phyloP scores from a whole-genome alignment of 495 filamentous ascomycete genomes.

The Letharia columbiana region DNA sequence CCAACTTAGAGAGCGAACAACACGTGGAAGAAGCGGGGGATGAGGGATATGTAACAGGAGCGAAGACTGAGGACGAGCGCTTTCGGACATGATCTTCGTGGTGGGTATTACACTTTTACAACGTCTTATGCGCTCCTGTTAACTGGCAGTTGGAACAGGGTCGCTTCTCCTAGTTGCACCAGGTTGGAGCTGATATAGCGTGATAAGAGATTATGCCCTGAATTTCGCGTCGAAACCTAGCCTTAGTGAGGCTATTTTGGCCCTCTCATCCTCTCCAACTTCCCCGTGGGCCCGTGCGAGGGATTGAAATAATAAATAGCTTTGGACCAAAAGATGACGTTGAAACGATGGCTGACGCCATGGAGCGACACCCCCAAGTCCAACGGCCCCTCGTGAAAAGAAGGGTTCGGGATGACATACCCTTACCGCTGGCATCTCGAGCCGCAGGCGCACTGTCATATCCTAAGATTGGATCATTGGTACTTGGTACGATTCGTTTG shows the following conservation, averaged over 20 bases:
- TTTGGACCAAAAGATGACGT: neutral
- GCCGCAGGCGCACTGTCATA: neutral
- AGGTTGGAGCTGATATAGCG: constrained; percentile 1
- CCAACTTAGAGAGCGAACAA: neutral
- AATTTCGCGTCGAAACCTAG: neutral
- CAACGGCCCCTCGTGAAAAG: neutral
- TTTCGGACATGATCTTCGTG: neutral
- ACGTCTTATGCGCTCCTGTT: neutral
- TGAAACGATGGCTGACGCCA: constrained; percentile 14
- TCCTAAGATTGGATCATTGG: neutral
- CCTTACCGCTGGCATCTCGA: neutral
- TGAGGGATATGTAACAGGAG: neutral
- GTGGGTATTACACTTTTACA: neutral
- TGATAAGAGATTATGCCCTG: neutral
- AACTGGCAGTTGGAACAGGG: neutral
- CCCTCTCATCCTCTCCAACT: neutral
- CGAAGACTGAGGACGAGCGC: neutral
- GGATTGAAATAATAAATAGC: neutral
- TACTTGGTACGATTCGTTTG: neutral
- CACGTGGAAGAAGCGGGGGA: neutral
- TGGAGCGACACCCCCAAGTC: neutral
- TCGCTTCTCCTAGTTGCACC: neutral
- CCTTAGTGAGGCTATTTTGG: neutral
- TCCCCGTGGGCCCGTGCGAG: neutral
- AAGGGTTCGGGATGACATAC: constrained; percentile 1